Conservation (phyloP, 805 yeast genomes). For the Candida peoriensis region DNA sequence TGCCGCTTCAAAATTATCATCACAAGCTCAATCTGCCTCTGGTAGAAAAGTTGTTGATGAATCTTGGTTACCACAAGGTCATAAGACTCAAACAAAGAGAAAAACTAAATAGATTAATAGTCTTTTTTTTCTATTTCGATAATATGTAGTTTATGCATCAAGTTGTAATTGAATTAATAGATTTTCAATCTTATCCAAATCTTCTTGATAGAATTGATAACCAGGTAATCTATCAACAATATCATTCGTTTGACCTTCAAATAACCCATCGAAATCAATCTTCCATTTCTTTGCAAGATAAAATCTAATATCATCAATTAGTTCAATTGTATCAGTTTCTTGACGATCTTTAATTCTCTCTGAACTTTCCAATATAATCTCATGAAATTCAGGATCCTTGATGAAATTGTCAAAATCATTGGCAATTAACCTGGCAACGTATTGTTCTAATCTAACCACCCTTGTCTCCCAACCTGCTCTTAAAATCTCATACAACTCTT, state of each 20-base stretch:
- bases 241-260: slow-evolving; percentile 22
- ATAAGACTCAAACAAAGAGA: slow-evolving; percentile 35
- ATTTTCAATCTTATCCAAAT: slow-evolving; percentile 35
- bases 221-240: slow-evolving; percentile 18
- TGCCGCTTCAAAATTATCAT: slow-evolving; percentile 5
- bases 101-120: slow-evolving; percentile 16
- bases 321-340: slow-evolving; percentile 74
- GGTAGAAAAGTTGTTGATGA: slow-evolving; percentile 34
- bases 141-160: slow-evolving; percentile 30
- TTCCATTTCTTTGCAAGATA: slow-evolving; percentile 36
- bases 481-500: slow-evolving; percentile 50
- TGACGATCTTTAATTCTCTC: slow-evolving; percentile 53
- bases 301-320: slow-evolving; percentile 72
- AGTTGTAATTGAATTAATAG: slow-evolving; percentile 34
- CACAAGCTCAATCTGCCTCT: slow-evolving; percentile 17
- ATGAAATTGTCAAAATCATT: slow-evolving; percentile 36
- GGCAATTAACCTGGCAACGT: slow-evolving; percentile 56
- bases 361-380: slow-evolving; percentile 43
- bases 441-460: slow-evolving; percentile 59
- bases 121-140: slow-evolving; percentile 2
- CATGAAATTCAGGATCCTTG: slow-evolving; percentile 33
- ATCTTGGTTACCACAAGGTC: slow-evolving; percentile 57
- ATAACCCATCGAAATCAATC: slow-evolving; percentile 28
- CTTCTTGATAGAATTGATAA: slow-evolving; percentile 22
- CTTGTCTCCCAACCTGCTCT: slow-evolving; percentile 65